A percentile compares a stretch with the other conserved stretches of the same genome.
Evolutionary conservation across 2,329 filamentous ascomycete species (phyloP).

Genomic region (Trichophyton simii): DNA sequence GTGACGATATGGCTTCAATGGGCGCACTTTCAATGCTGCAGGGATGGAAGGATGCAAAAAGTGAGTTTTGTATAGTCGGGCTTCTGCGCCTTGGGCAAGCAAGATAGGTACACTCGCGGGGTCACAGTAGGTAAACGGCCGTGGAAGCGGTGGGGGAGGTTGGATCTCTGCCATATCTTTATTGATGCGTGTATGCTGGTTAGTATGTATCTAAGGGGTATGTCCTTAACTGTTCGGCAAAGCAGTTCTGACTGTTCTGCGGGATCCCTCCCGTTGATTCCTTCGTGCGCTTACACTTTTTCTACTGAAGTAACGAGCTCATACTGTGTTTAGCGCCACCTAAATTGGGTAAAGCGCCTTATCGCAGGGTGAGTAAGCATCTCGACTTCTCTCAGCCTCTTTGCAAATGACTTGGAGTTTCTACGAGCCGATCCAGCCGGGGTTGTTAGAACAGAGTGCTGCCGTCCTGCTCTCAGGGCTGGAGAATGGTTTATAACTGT

Average conservation of each 20-base stretch:
- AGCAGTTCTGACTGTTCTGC: neutral
- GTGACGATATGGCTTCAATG: slow-evolving; percentile 83
- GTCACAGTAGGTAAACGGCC: slow-evolving; percentile 50
- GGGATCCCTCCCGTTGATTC: neutral
- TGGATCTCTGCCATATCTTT: slow-evolving; percentile 19
- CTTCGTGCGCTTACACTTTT: neutral
- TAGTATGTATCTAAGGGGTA: neutral
- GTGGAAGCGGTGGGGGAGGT: slow-evolving; percentile 40
- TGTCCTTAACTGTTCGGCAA: neutral
- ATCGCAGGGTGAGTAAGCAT: too few species aligned
- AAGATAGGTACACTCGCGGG: slow-evolving; percentile 49
- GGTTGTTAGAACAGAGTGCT: too few species aligned
- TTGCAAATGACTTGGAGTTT: too few species aligned
- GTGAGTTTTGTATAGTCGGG: slow-evolving; percentile 76
- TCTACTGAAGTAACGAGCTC: too few species aligned
- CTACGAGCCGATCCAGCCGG: too few species aligned
- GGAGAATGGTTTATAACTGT: too few species aligned
- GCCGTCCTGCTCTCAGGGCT: too few species aligned
- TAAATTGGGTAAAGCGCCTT: too few species aligned
- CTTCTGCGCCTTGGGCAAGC: slow-evolving; percentile 89
- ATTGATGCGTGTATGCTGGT: neutral
- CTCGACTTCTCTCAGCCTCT: too few species aligned
- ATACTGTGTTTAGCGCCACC: too few species aligned
- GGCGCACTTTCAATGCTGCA: slow-evolving; percentile 81
- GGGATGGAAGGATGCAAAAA: slow-evolving; percentile 57